Conservation (phyloP, 352 stramenopile species). For the Peronosclerospora sorghi region DNA sequence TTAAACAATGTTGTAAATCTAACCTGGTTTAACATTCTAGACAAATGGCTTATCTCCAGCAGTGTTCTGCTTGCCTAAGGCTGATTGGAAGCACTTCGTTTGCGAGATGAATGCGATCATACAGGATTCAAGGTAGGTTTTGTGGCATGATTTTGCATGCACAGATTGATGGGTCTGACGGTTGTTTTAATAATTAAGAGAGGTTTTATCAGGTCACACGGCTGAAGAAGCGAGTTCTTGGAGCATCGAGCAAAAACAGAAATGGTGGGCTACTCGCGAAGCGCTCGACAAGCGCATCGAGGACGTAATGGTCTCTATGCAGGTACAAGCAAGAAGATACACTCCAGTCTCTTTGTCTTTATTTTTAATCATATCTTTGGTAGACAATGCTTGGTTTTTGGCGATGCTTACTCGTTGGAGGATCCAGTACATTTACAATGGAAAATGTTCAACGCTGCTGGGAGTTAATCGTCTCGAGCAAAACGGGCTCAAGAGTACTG, state of each 20-base stretch:
- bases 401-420: conserved; percentile 37
- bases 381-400: conserved; percentile 45
- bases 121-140: conserved; percentile 39
- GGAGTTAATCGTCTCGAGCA: conserved; percentile 11
- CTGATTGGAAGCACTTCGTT: conserved; percentile 31
- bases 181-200: conserved; percentile 20
- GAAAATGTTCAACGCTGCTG: conserved; percentile 24
- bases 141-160: background rate
- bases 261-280: conserved; percentile 66
- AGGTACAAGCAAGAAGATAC: conserved; percentile 26
- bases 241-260: conserved; percentile 51
- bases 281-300: conserved; percentile 39
- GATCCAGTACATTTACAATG: background rate
- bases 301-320: conserved; percentile 26
- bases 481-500: conserved; percentile 3
- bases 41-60: conserved; percentile 27
- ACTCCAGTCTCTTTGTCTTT: background rate
- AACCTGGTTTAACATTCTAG: conserved; percentile 18
- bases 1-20: no score
- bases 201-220: conserved; percentile 48
- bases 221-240: conserved; percentile 40
- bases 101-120: conserved; percentile 40
- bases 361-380: conserved; percentile 4
- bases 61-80: conserved; percentile 38
- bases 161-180: background rate